Evolutionary conservation across 208 protist species (phyloP).

Genomic region (Acanthamoeba rhysodes): DNA sequence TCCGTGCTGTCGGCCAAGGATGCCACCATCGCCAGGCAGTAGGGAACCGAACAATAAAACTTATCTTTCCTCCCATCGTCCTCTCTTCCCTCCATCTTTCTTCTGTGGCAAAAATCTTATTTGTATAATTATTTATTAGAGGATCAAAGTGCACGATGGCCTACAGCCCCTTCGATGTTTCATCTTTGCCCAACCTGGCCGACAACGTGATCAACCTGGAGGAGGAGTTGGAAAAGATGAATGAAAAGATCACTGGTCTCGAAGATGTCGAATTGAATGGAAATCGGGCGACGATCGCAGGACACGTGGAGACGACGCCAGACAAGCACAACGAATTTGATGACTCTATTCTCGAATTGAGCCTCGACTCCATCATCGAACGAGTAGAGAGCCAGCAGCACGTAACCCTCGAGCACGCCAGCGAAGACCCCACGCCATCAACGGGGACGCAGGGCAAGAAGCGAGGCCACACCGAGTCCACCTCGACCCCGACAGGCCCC

Average conservation of each 20-base stretch:
- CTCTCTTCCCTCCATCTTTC: no score
- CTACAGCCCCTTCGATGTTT: conserved; percentile 17
- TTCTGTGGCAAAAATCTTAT: no score
- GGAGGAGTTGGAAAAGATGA: not conserved
- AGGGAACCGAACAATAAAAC: not conserved
- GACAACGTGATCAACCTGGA: conserved; percentile 18
- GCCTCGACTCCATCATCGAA: not conserved
- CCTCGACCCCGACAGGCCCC: no score
- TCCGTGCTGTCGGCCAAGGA: not conserved
- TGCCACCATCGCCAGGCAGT: not conserved
- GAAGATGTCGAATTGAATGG: not conserved
- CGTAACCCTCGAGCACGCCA: not conserved
- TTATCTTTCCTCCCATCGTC: no score
- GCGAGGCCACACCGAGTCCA: not conserved
- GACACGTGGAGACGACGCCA: not conserved
- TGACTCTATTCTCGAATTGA: not conserved
- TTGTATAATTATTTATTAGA: no score
- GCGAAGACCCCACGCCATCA: not conserved
- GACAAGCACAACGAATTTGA: not conserved
- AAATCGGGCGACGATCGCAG: no score
- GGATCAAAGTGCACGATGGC: not conserved
- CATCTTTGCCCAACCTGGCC: not conserved
- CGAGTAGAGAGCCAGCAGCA: not conserved
- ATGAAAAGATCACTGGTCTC: not conserved
- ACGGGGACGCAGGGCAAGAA: not conserved